phyloP scores from a whole-genome alignment of 371 early-diverging fungal species.

The Choanephora cucurbitarum region DNA sequence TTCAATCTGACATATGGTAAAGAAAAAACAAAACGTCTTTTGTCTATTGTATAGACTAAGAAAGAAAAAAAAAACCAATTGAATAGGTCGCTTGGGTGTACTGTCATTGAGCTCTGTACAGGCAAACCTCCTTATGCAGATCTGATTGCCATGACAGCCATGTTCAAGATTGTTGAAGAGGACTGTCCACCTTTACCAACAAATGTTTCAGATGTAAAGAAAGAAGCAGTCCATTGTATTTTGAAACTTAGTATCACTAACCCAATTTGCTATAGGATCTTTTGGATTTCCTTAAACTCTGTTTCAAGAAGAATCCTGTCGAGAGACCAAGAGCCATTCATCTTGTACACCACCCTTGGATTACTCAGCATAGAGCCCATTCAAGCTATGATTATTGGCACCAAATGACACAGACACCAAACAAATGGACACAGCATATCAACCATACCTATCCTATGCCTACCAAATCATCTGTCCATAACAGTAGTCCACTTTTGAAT shows the following conservation, averaged over 20 bases:
- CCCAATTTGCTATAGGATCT: too few species aligned
- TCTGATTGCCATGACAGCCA: conserved; percentile 83
- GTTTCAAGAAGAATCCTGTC: conserved; percentile 81
- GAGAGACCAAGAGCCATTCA: conserved; percentile 58
- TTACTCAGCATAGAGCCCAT: conserved; percentile 26
- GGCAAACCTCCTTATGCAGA: conserved; percentile 89
- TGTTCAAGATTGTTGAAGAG: conserved; percentile 92
- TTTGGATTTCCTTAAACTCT: conserved; percentile 69
- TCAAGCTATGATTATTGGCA: background rate
- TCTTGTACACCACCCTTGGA: conserved; percentile 78
- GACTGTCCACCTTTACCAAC: conserved; percentile 82
- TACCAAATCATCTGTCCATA: background rate
- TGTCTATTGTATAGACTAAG: too few species aligned
- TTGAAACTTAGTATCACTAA: background rate
- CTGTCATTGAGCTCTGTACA: conserved; percentile 85
- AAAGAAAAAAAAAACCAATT: background rate
- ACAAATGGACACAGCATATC: background rate
- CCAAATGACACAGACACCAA: background rate
- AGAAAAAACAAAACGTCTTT: background rate
- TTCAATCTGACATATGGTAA: conserved; percentile 90
- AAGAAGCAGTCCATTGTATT: background rate
- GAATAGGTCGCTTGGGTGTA: conserved; percentile 76
- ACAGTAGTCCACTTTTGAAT: background rate
- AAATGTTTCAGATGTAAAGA: conserved; percentile 66
- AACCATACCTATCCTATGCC: background rate